These are phyloP conservation scores for Vanrija sp. DNA, from an alignment of 1,284 basidiomycete species.

Conservation along the genomic window DNA sequence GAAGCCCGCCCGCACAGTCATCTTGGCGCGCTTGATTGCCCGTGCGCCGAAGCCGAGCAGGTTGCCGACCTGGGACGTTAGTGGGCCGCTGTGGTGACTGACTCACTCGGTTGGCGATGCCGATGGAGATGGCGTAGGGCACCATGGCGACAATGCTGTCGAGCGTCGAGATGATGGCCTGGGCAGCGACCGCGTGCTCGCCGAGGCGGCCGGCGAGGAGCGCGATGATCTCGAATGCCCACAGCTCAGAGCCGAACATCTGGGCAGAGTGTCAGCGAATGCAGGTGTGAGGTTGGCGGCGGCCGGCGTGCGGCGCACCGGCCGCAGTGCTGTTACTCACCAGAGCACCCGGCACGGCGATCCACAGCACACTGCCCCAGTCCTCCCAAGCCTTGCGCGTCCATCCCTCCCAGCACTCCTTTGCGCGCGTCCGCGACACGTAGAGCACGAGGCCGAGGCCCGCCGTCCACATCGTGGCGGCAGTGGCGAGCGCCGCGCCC, in stretches of 20 bases:
- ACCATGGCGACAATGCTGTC: constrained; percentile 20
- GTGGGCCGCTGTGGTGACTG: neutral
- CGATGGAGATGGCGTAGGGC: constrained; percentile 22
- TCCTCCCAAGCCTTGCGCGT: constrained; percentile 13
- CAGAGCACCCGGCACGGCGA: constrained; percentile 25
- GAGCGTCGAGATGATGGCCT: constrained; percentile 25
- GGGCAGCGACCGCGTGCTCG: constrained; percentile 26
- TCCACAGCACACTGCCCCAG: constrained; percentile 20
- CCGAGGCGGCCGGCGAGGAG: constrained; percentile 32
- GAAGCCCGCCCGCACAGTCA: constrained; percentile 23
- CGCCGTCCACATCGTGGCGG: constrained; percentile 15
- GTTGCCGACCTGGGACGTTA: constrained; percentile 21
- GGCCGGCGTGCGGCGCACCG: neutral
- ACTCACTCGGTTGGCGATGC: constrained; percentile 19
- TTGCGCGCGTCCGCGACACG: constrained; percentile 18
- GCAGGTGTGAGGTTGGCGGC: neutral
- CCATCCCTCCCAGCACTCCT: constrained; percentile 31
- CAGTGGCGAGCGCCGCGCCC: constrained; percentile 24
- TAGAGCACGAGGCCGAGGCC: constrained; percentile 21
- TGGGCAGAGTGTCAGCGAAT: neutral
- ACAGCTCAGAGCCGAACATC: constrained; percentile 31
- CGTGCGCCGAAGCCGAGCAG: constrained; percentile 27
- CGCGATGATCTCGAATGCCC: constrained; percentile 31
- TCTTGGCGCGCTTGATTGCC: constrained; percentile 22
- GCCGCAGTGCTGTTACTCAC: constrained; percentile 9